Conservation (phyloP, 768 basidiomycete genomes). For the Leccinum subtestaceum region DNA sequence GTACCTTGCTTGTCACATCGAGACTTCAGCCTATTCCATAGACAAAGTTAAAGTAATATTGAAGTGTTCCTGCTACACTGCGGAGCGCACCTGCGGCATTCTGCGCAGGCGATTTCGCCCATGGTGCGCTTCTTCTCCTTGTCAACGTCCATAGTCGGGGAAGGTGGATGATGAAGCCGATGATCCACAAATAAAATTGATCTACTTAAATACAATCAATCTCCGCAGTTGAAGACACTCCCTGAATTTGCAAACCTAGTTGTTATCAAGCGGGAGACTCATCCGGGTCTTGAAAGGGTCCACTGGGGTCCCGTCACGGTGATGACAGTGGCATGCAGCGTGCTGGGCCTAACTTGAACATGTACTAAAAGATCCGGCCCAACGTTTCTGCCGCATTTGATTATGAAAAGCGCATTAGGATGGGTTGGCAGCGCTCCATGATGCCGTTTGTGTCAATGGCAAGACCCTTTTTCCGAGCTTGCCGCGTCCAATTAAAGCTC, state of each 20-base stretch:
- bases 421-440: too few species aligned
- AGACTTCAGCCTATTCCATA: slow-evolving; percentile 23
- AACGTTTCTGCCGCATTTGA: neutral
- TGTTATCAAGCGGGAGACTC: neutral
- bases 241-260: neutral
- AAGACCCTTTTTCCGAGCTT: neutral
- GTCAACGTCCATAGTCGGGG: slow-evolving; percentile 10
- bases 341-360: too few species aligned
- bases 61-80: neutral
- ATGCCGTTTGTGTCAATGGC: neutral
- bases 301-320: neutral
- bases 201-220: slow-evolving; percentile 7
- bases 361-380: neutral
- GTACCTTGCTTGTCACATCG: slow-evolving; percentile 27
- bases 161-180: neutral
- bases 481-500: too few species aligned
- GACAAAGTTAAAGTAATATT: neutral
- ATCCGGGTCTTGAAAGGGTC: neutral
- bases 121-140: slow-evolving; percentile 25
- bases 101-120: slow-evolving; percentile 32
- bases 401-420: too few species aligned
- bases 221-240: slow-evolving; percentile 3
- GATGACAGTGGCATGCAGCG: neutral
- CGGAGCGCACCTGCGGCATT: slow-evolving; percentile 28
- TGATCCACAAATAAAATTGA: neutral